Base-by-base conservation (phyloP, 1,284 basidiomycete genomes). In the Cystobasidium slooffiae region DNA sequence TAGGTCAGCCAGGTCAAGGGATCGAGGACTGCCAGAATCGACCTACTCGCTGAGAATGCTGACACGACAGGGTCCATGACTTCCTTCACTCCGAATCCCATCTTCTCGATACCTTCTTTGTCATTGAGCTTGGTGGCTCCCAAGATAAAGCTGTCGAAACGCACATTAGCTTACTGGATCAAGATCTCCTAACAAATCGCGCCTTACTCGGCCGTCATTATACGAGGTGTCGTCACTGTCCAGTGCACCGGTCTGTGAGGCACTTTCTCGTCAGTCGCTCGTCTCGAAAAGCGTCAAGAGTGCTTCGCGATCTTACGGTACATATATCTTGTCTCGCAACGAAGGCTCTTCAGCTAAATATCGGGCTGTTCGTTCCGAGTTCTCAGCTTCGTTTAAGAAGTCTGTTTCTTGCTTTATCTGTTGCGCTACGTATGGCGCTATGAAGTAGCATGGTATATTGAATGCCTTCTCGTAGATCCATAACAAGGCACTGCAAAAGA, bases 401-500 rank as follows among this genome's bases (percentile, higher is more conserved):
- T 93, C 89, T 0, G 93, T 88, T 79, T 96, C 93, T 69, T 88
- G 86, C 3, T 90, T 86, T 74, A 95, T 87, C 79, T 94, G 92
- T 59, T 89, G 87, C 0, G 89, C 89, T 53, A 95, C 87, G 79
- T 94, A 84, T 88, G 89, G 88, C 77, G 90, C 90, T 52, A 88
- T 84, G 78, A 91, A 92, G 80, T 89, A 90, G 4, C 88, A 87
- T 0, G 91, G 91, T 16, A 93, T 82, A 78, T 92, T 89, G 80
- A 93, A 93, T 18, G 80, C 74, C 74, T 78, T 77, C 62, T 82
- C 80, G 76, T 80, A 82, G 14, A 79, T 75, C 72, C 78, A 81
- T n/a, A 82, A 75, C 12, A 82, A 68, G 10, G 75, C 68, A 24
- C 80, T 77, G 66, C 79, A 80, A 16, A 41, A 55, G 14, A 5